phyloP scores from a whole-genome alignment of 257 asterid genomes.

The Solanum pinnatisectum region DNA sequence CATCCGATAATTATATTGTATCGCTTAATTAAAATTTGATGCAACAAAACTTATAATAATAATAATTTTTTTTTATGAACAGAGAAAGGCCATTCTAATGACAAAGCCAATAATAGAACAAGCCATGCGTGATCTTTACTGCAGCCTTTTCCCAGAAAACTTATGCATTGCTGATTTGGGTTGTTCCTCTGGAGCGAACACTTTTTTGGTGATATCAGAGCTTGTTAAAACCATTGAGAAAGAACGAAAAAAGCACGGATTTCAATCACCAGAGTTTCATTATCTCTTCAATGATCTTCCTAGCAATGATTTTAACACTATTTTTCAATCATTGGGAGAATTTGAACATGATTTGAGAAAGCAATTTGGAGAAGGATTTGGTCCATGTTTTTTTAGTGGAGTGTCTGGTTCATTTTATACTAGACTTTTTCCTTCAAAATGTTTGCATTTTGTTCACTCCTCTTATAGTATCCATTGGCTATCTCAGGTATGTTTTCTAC shows the following conservation, averaged over 20 bases:
- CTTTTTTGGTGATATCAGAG: constrained; percentile 13
- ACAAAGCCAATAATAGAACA: constrained; percentile 27
- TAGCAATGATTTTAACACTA: constrained; percentile 56
- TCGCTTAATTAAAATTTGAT: background rate
- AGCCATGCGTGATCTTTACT: constrained; percentile 19
- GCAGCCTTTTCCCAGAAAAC: background rate
- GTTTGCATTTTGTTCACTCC: constrained; percentile 56
- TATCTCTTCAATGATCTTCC: constrained; percentile 59
- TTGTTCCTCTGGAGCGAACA: constrained; percentile 1
- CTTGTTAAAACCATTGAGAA: constrained; percentile 7
- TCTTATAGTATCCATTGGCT: constrained; percentile 66
- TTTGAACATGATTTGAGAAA: constrained; percentile 15
- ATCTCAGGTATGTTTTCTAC: constrained; percentile 19
- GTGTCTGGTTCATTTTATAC: constrained; percentile 53
- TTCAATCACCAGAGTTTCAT: constrained; percentile 33
- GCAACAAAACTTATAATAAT: background rate
- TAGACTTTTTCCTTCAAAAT: constrained; percentile 38
- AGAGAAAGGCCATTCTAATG: constrained; percentile 36
- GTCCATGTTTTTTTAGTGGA: constrained; percentile 30
- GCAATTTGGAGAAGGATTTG: constrained; percentile 15
- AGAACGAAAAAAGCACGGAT: constrained; percentile 5
- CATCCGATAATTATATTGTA: background rate
- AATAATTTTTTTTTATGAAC: background rate
- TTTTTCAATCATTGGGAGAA: constrained; percentile 28
- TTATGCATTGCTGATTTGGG: constrained; percentile 9